Base-by-base conservation (phyloP, 2,329 filamentous ascomycete species). In the Fusarium succisae region DNA sequence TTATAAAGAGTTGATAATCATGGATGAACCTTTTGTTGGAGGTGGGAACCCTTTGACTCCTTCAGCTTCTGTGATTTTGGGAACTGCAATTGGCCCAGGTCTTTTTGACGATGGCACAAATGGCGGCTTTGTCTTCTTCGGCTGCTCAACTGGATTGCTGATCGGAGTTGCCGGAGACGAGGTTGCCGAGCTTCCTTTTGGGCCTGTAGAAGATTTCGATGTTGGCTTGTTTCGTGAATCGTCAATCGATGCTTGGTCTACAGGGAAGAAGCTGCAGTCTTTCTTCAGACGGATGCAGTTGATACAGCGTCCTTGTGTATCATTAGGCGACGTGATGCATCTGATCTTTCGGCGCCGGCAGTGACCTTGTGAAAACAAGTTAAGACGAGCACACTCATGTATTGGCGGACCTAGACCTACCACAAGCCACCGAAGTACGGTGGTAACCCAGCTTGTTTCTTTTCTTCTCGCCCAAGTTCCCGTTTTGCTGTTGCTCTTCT, bases 381-480 rank as follows among this genome's bases (percentile, higher is more conserved):
- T 66, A 72, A 66, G 45, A 48, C 26, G 35, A 30, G 26, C 41
- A 53, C 14, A 20, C 30, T 14, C 5, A 28, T 14, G n/a, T 17
- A 43, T 17, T 32, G 35, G 18, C 12, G 43, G 47, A 65, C 22
- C 5, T 8, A 24, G 43, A 91, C 95, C 90, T 89, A 98, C 96
- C 93, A 86, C 96, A 98, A 77, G 96, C 96, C 77, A 98, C 94
- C 50, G 95, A 97, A 41, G 95, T 98, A 79, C 96, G 91, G 85
- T 98, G 96, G 81, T 98, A 98, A 44, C 96, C 96, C 70, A 98
- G 88, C 84, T 97, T 98, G 83, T 98, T 98, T 80, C 95, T 91
- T 69, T 85, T 87, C 82, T 88, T 90, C 67, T 90, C 88, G 41
- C 81, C 83, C n/a, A 83, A 76, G 37, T 82, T 77, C 30, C 80